Evolutionary conservation across 2,329 filamentous ascomycete genomes (phyloP).

Genomic region (Eutypella sp.): DNA sequence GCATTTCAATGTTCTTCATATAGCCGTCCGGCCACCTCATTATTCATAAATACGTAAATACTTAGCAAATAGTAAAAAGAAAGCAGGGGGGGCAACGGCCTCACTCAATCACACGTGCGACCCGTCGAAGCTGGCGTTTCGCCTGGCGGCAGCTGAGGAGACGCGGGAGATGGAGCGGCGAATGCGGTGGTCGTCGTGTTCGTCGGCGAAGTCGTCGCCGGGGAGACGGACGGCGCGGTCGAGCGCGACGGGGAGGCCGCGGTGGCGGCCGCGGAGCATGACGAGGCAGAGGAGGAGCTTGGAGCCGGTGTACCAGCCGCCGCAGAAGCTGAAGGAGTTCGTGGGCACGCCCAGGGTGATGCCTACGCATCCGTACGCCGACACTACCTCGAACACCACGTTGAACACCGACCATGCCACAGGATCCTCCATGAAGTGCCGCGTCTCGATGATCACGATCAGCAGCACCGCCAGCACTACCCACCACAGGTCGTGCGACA

Average conservation of each 20-base stretch:
- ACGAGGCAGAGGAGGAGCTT: slow-evolving; percentile 55
- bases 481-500: slow-evolving; percentile 63
- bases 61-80: too few relatives aligned
- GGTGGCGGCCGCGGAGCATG: slow-evolving; percentile 50
- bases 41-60: too few relatives aligned
- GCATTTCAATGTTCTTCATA: too few relatives aligned
- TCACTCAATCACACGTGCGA: too few relatives aligned
- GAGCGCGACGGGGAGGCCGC: slow-evolving; percentile 50
- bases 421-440: slow-evolving; percentile 47
- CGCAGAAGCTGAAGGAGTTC: slow-evolving; percentile 49
- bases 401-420: slow-evolving; percentile 54
- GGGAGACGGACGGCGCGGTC: slow-evolving; percentile 46
- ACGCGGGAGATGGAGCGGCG: slow-evolving; percentile 34
- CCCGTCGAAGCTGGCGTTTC: too few relatives aligned
- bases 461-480: slow-evolving; percentile 55
- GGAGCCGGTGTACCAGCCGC: slow-evolving; percentile 47
- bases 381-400: slow-evolving; percentile 51
- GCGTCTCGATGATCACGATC: slow-evolving; percentile 54
- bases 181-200: slow-evolving; percentile 37
- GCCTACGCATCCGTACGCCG: slow-evolving; percentile 55
- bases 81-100: too few relatives aligned
- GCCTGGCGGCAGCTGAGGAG: too few relatives aligned
- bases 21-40: too few relatives aligned
- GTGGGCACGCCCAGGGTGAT: slow-evolving; percentile 50
- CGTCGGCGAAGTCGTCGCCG: slow-evolving; percentile 32